Base-by-base conservation (phyloP, 129 eudicot species). In the Rutidosis leptorrhynchoides region DNA sequence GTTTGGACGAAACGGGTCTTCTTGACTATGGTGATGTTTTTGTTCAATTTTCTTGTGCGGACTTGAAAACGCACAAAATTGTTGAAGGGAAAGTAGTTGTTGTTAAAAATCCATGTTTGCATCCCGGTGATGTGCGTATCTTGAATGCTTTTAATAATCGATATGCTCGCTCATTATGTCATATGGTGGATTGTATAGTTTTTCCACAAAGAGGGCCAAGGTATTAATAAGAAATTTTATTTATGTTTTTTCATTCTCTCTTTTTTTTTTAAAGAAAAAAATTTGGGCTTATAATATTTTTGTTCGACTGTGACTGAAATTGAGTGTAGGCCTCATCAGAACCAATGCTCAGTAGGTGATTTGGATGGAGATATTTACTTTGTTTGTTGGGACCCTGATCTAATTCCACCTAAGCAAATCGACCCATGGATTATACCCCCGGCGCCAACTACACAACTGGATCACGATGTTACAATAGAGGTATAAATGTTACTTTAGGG, bases 271-370 rank as follows among this genome's bases (percentile, higher is more conserved):
- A 60, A 5, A 33, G 23, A 37, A 71, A 30, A 65, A 43, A 37
- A 9, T 3, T 5, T 74, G 35, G 64, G 42, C 59, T 65, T 40
- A n/a, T n/a, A n/a, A 66, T 65, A 16, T 21, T 10, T 68, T 42
- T 14, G 9, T 23, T 35, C 9, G 17, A 53, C 35, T 69, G 29
- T 12, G 23, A 56, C 56, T 62, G 54, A 43, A 52, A 51, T 5
- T 48, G n/a, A 70, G 19, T 29, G 30, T 62, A 90, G 97, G 70
- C 97, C 95, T 20, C 97, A 90, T 71, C 95, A 95, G 37, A 90
- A 90, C 68, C 95, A 90, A 76, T 90, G 97, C 64, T 90, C 97
- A 23, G 97, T 95, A 65, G 84, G 97, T 64, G 97, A 90, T 90
- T n/a, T n/a, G n/a, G n/a, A n/a, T n/a, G n/a, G n/a, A n/a, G n/a